These are phyloP conservation scores for Pugionium dolabratum DNA, from an alignment of 345 rosid species.

Conservation along the genomic window DNA sequence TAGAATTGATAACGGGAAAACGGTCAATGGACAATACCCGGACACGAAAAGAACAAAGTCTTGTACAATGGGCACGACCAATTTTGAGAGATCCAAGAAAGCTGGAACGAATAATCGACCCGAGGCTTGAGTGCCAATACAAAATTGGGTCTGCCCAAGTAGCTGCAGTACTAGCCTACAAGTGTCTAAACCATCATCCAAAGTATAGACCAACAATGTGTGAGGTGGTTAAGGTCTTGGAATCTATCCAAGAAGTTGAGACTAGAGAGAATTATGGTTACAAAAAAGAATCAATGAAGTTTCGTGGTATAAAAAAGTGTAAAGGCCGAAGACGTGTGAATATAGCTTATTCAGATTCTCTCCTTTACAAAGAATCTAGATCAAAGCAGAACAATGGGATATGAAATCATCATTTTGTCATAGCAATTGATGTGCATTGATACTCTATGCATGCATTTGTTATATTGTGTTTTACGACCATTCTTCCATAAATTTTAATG, in stretches of 20 bases:
- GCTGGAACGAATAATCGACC: slow-evolving; percentile 57
- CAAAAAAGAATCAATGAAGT: slow-evolving; percentile 30
- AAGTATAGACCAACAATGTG: slow-evolving; percentile 69
- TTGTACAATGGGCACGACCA: slow-evolving; percentile 69
- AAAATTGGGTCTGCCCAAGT: slow-evolving; percentile 54
- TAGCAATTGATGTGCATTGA: neutral
- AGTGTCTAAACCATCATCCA: slow-evolving; percentile 65
- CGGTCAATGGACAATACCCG: slow-evolving; percentile 59
- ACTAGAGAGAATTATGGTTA: slow-evolving; percentile 32
- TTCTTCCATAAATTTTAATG: slow-evolving; percentile 15
- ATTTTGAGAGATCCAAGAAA: slow-evolving; percentile 54
- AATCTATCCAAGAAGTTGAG: slow-evolving; percentile 58
- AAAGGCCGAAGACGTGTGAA: slow-evolving; percentile 34
- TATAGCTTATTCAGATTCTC: slow-evolving; percentile 48
- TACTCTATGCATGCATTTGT: neutral
- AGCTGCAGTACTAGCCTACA: slow-evolving; percentile 58
- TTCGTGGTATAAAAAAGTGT: slow-evolving; percentile 1
- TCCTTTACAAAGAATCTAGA: slow-evolving; percentile 37
- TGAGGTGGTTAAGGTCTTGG: slow-evolving; percentile 57
- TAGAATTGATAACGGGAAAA: slow-evolving; percentile 66
- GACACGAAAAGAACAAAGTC: slow-evolving; percentile 51
- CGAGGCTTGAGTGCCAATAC: slow-evolving; percentile 61
- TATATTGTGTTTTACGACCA: neutral
- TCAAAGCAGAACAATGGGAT: slow-evolving; percentile 16
- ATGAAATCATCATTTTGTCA: slow-evolving; percentile 12